These are phyloP conservation scores for Cyberlindnera veronae DNA, from an alignment of 805 yeast genomes.

Conservation along the genomic window DNA sequence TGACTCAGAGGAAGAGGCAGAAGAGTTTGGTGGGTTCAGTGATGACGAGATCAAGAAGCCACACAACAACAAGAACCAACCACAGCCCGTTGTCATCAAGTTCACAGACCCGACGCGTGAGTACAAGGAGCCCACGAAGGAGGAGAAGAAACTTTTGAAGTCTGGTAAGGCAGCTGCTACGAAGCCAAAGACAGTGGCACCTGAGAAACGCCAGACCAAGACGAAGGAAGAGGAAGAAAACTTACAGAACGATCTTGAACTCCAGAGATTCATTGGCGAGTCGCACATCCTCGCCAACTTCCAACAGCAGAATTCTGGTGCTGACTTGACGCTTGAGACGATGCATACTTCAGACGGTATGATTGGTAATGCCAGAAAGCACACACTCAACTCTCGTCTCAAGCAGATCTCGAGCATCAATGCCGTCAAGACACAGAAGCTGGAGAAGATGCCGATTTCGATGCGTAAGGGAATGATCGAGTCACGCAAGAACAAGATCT, in stretches of 20 bases:
- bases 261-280: constrained; percentile 66
- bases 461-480: constrained; percentile 81
- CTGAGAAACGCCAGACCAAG: constrained; percentile 10
- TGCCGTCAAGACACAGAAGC: constrained; percentile 32
- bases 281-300: constrained; percentile 58
- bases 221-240: constrained; percentile 45
- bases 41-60: not conserved
- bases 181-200: constrained; percentile 12
- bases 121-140: constrained; percentile 35
- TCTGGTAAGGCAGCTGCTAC: constrained; percentile 56
- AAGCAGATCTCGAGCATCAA: constrained; percentile 43
- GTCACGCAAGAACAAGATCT: constrained; percentile 48
- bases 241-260: constrained; percentile 64
- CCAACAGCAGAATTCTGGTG: constrained; percentile 41
- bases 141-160: constrained; percentile 49
- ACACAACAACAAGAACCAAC: no score
- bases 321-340: constrained; percentile 61
- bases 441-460: constrained; percentile 85
- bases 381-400: constrained; percentile 59
- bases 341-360: constrained; percentile 39
- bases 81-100: constrained; percentile 32
- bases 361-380: constrained; percentile 64
- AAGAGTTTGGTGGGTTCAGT: constrained; percentile 13
- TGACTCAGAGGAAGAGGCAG: constrained; percentile 23
- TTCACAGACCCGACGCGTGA: constrained; percentile 34